Evolutionary conservation across 2,329 filamentous ascomycete genomes (phyloP).

Genomic region (Ascochyta pisi): DNA sequence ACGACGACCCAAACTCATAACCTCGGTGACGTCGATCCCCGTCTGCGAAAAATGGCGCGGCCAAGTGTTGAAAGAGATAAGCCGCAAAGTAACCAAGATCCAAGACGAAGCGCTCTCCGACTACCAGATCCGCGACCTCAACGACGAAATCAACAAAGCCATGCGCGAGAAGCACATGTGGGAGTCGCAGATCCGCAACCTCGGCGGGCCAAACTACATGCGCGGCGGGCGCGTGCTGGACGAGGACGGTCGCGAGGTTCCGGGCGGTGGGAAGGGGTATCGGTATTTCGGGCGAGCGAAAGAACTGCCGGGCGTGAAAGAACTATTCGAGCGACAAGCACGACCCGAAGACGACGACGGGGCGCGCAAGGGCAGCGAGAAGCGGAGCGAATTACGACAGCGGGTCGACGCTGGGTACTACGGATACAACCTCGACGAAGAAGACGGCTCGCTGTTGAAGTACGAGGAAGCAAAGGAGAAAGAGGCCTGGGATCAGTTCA

Average conservation of each 20-base stretch:
- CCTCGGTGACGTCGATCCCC: conserved; percentile 81
- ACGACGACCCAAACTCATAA: conserved; percentile 89
- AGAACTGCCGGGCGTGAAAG: conserved; percentile 93
- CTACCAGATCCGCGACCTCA: conserved; percentile 96
- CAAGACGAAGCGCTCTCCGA: conserved; percentile 91
- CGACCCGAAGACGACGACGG: conserved; percentile 55
- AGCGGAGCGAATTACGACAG: conserved; percentile 72
- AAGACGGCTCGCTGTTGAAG: conserved; percentile 78
- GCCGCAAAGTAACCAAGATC: conserved; percentile 94
- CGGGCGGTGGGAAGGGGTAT: conserved; percentile 83
- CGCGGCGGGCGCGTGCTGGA: conserved; percentile 64
- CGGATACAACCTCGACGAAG: conserved; percentile 91
- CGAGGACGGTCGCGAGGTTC: conserved; percentile 63
- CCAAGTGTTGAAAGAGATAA: conserved; percentile 96
- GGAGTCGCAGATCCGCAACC: conserved; percentile 93
- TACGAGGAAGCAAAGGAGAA: conserved; percentile 87
- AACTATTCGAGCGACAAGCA: conserved; percentile 62
- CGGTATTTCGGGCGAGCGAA: conserved; percentile 82
- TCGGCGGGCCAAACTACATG: conserved; percentile 99
- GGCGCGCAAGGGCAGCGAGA: conserved; percentile 69
- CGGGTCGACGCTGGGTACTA: conserved; percentile 95
- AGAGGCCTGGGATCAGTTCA: conserved; percentile 75
- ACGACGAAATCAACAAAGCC: conserved; percentile 99
- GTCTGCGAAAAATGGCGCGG: conserved; percentile 97
- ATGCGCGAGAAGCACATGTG: conserved; percentile 99